phyloP scores from a whole-genome alignment of 1,284 basidiomycete species.

The Sanghuangporus sanghuang region DNA sequence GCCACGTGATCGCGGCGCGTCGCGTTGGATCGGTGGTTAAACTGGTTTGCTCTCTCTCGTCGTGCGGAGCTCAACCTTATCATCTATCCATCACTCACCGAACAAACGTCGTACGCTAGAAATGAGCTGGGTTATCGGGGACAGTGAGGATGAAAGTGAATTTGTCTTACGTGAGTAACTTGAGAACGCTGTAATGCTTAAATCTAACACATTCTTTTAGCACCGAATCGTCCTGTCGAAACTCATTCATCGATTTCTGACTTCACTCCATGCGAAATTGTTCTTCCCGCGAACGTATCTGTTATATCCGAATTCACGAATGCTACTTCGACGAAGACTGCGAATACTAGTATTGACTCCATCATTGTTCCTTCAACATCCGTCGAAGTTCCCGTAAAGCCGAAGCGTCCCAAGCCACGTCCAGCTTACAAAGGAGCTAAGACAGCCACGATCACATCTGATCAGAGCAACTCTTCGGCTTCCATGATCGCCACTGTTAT shows the following conservation, averaged over 20 bases:
- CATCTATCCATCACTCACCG: neutral
- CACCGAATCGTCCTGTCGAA: neutral
- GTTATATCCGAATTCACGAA: conserved; percentile 7
- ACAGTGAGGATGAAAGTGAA: conserved; percentile 15
- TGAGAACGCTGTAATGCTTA: neutral
- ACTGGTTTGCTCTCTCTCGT: neutral
- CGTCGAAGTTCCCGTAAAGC: neutral
- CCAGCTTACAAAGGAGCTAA: conserved; percentile 9
- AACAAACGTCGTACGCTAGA: neutral
- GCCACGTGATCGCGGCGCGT: conserved; percentile 7
- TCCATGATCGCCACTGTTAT: neutral
- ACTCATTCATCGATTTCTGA: conserved; percentile 8
- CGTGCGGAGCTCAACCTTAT: neutral
- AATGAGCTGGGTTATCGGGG: conserved; percentile 12
- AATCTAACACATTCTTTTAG: neutral
- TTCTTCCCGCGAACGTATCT: neutral
- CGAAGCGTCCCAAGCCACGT: conserved; percentile 10
- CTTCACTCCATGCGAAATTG: neutral
- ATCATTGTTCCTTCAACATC: conserved; percentile 1
- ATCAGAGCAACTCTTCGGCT: neutral
- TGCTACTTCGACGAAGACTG: neutral
- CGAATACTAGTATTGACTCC: neutral
- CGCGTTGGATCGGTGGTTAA: too few relatives aligned
- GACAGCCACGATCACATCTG: neutral
- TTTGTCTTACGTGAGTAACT: neutral